Evolutionary conservation across 305 asterid genomes (phyloP).

Genomic region (Ilex paraguariensis): DNA sequence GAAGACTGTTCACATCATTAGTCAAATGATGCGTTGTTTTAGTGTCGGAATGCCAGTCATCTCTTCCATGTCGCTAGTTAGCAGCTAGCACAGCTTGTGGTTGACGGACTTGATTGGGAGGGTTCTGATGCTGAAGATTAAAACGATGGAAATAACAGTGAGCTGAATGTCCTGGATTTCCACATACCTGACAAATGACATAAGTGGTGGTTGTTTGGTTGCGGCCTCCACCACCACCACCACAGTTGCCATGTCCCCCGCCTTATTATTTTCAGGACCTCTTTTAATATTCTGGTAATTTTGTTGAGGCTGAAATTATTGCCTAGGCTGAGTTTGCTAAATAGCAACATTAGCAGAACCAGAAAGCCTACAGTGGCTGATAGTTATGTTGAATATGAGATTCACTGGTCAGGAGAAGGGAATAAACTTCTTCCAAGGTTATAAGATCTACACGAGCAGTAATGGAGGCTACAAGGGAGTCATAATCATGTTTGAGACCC

Average conservation of each 20-base stretch:
- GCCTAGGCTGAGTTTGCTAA: not conserved
- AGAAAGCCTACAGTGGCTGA: not conserved
- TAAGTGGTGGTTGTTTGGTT: no score
- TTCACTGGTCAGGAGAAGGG: not conserved
- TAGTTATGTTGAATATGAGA: not conserved
- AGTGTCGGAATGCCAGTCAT: slow-evolving; percentile 2
- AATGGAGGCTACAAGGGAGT: not conserved
- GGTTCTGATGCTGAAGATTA: not conserved
- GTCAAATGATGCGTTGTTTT: slow-evolving; percentile 1
- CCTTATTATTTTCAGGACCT: not conserved
- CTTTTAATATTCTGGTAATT: not conserved
- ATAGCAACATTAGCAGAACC: not conserved
- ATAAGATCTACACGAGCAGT: not conserved
- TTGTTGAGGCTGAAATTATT: not conserved
- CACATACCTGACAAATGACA: not conserved
- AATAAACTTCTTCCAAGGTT: not conserved
- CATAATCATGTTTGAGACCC: slow-evolving; percentile 3
- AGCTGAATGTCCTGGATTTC: not conserved
- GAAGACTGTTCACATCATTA: not conserved
- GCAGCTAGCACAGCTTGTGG: not conserved
- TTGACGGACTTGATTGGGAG: no score
- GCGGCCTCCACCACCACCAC: not conserved
- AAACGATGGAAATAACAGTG: not conserved
- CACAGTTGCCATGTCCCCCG: not conserved
- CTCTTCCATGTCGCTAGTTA: not conserved